A percentile compares a stretch with the other conserved stretches of the same genome.
These are phyloP conservation scores for Aspergillus uvarum DNA, from an alignment of 2,329 filamentous ascomycete species.

Conservation along the genomic window DNA sequence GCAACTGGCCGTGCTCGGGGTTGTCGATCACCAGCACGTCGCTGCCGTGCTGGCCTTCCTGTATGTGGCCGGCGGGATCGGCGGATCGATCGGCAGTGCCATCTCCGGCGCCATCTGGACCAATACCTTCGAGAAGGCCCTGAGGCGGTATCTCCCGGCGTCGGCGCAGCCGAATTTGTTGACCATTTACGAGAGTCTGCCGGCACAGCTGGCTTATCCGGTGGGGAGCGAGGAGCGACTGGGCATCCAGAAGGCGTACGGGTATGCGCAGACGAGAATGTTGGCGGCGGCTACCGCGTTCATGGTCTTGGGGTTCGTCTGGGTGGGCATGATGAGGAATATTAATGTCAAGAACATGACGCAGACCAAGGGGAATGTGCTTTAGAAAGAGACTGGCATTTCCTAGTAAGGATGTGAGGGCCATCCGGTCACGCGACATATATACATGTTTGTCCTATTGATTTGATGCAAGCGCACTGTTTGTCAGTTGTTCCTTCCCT, in stretches of 20 bases:
- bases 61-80: constrained; percentile 46
- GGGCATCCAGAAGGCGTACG: constrained; percentile 63
- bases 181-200: constrained; percentile 15
- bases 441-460: too few species aligned
- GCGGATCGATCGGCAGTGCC: neutral
- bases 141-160: constrained; percentile 55
- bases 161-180: constrained; percentile 10
- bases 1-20: constrained; percentile 57
- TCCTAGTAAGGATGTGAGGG: too few species aligned
- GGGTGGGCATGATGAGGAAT: constrained; percentile 50
- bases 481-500: too few species aligned
- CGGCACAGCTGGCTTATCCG: constrained; percentile 30
- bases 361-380: constrained; percentile 53
- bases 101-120: constrained; percentile 57
- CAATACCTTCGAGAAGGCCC: constrained; percentile 51
- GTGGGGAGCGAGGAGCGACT: constrained; percentile 49
- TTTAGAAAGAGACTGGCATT: too few species aligned
- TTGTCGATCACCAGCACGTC: constrained; percentile 56
- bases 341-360: constrained; percentile 51
- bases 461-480: too few species aligned
- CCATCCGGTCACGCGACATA: too few species aligned
- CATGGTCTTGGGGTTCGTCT: constrained; percentile 46
- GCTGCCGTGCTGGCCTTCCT: constrained; percentile 57
- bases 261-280: constrained; percentile 54
- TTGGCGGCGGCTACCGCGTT: constrained; percentile 51